Evolutionary conservation across 2,329 filamentous ascomycete species (phyloP), one percentile per base, ranked within the genome.

Genomic region (Talaromyces marneffei): DNA sequence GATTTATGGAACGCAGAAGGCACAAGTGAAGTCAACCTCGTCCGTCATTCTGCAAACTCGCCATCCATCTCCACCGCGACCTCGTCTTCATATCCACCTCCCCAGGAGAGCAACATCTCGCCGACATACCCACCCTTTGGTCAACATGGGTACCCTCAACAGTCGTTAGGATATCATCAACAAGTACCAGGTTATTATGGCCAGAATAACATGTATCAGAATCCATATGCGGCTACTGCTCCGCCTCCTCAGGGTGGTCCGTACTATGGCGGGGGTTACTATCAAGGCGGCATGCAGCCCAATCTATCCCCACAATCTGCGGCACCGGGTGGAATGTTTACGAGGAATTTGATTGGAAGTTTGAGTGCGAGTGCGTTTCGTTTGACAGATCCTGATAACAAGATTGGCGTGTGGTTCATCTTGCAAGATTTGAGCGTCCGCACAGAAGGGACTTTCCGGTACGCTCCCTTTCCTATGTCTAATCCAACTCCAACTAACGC

Each of bases 391-490:
- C 85, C 87, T 0, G 80, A 89, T 16, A 88, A 91, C 66, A 90
- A 91, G 72, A 86, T 90, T 56, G 93, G 93, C 1, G 92, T 96
- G 65, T 99, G 93, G 93, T 99, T 99, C 70, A 90, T 99, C 50
- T 80, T 97, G 58, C 93, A 97, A 74, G 94, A 99, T 77, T 80
- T 99, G 46, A 96, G 92, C 69, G 93, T 99, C 33, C 85, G 94
- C 50, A 96, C 92, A 0, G 94, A 97, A 74, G 94, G 94, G 10
- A 85, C 82, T 63, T 99, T 97, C 75, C 84, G 93, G 91, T 95
- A 82, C 69, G 81, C 71, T 14, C n/a, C 12, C 12, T 33, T 25
- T 27, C 10, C 33, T 27, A 40, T 42, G 25, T 16, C 18, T 33
- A 58, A 20, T 46, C 5, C 33, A 58, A 7, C 12, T 25, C 42